Conservation (phyloP, 73 alveolate genomes). For the Effrenium voratum region DNA sequence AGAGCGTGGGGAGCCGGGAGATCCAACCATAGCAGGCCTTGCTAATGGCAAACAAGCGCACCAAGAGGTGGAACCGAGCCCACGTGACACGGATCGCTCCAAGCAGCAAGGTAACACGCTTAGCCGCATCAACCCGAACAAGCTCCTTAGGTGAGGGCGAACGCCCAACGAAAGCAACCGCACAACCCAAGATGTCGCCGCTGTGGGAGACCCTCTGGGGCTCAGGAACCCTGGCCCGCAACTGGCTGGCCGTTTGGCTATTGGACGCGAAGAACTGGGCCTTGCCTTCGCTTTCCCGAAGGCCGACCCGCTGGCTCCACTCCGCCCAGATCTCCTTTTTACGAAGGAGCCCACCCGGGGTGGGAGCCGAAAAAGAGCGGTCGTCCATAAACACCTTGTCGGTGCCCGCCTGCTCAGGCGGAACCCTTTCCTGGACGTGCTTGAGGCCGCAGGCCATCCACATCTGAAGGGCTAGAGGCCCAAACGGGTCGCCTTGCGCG, state of each 20-base stretch:
- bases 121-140: background rate
- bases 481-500: slow-evolving; percentile 47
- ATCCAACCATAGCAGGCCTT: background rate
- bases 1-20: background rate
- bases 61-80: background rate
- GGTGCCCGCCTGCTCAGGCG: background rate
- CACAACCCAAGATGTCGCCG: background rate
- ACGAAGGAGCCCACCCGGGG: background rate
- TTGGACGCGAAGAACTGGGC: background rate
- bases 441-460: background rate
- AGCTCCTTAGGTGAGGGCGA: background rate
- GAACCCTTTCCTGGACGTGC: background rate
- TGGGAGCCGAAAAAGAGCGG: background rate
- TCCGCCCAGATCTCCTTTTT: background rate
- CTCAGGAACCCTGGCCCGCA: background rate
- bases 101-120: background rate
- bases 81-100: background rate
- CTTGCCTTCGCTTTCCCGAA: background rate
- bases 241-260: background rate
- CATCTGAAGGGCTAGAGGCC: slow-evolving; percentile 14
- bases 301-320: background rate
- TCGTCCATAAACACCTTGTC: slow-evolving; percentile 15
- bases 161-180: background rate
- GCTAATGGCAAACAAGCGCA: background rate
- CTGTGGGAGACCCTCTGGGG: background rate